phyloP scores from a whole-genome alignment of 805 yeast genomes.

The Kodamaea kaohsiungensis region DNA sequence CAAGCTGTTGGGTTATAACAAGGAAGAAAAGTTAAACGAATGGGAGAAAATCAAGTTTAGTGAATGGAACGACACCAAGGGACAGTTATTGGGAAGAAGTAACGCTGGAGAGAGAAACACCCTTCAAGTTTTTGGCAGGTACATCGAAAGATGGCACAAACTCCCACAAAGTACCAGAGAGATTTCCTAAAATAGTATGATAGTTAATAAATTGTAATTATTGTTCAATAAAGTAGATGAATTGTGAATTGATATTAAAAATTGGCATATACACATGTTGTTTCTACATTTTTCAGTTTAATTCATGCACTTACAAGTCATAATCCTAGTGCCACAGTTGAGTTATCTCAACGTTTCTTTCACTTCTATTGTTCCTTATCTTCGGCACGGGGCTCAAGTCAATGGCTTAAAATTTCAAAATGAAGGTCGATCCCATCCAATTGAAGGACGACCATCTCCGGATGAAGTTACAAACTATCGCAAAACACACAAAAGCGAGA shows the following conservation, averaged over 20 bases:
- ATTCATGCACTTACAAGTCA: no score
- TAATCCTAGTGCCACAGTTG: background rate
- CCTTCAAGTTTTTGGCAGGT: slow-evolving; percentile 19
- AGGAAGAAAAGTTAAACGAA: slow-evolving; percentile 24
- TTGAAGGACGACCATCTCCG: no score
- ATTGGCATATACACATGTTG: no score
- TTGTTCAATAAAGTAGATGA: background rate
- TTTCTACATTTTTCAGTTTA: no score
- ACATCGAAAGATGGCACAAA: slow-evolving; percentile 24
- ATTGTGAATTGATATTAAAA: no score
- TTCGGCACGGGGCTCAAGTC: background rate
- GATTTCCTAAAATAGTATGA: background rate
- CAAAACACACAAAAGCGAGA: no score
- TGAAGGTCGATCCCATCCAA: no score
- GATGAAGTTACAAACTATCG: no score
- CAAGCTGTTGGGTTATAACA: slow-evolving; percentile 29
- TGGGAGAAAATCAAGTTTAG: slow-evolving; percentile 41
- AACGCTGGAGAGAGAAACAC: slow-evolving; percentile 21
- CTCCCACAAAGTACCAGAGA: background rate
- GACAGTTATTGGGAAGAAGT: slow-evolving; percentile 19
- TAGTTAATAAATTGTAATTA: background rate
- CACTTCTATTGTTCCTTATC: no score
- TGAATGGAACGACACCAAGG: slow-evolving; percentile 37
- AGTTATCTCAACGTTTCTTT: background rate
- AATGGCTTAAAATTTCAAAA: no score